These are phyloP conservation scores for Coniochaeta prunicola DNA, from an alignment of 2,329 filamentous ascomycete genomes.

Conservation along the genomic window DNA sequence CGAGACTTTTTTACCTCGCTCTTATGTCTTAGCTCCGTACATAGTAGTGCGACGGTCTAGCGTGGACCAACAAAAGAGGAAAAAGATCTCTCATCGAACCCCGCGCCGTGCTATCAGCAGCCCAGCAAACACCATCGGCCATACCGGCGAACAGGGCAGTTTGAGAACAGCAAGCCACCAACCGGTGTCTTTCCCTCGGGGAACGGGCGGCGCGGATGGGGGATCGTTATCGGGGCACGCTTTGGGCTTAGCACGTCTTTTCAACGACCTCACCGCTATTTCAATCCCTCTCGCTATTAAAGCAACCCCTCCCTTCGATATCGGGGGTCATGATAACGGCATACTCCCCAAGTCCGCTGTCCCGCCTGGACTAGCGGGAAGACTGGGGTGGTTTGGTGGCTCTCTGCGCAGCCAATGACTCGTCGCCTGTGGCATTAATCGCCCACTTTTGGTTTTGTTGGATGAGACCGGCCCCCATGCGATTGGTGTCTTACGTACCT, in stretches of 20 bases:
- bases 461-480: not conserved
- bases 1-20: not conserved
- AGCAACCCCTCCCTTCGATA: slow-evolving; percentile 11
- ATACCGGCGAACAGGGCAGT: not conserved
- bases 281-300: slow-evolving; percentile 8
- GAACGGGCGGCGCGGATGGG: not conserved
- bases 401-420: not conserved
- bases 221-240: not conserved
- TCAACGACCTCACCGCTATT: slow-evolving; percentile 13
- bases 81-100: not conserved
- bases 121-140: not conserved
- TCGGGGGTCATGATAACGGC: not conserved
- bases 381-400: not conserved
- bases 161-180: slow-evolving; percentile 1
- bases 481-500: not conserved
- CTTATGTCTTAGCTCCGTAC: not conserved
- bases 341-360: not conserved
- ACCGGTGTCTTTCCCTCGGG: not conserved
- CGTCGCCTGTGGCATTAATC: not conserved
- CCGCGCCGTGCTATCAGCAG: not conserved
- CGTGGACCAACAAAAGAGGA: not conserved
- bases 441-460: not conserved
- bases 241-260: slow-evolving; percentile 9
- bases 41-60: not conserved
- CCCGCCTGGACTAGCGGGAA: not conserved